Percentiles rank a stretch among this genome's conserved stretches.
Conservation (phyloP, 2,329 filamentous ascomycete species). For the Calycina herbarum region DNA sequence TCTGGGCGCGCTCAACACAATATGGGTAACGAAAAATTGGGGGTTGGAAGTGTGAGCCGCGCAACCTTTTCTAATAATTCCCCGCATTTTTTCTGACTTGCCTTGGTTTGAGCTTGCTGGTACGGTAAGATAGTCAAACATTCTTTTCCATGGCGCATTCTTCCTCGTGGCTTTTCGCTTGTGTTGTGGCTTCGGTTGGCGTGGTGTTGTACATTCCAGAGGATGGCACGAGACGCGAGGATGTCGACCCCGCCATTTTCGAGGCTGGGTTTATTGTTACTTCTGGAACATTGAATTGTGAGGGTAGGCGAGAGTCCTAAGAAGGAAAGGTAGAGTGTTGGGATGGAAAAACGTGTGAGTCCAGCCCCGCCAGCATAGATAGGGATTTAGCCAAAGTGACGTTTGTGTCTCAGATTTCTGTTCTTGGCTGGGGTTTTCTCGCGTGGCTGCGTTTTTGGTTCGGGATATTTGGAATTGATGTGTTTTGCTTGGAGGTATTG, state of each 20-base stretch:
- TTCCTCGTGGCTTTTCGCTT: constrained; percentile 1
- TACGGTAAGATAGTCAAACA: not conserved
- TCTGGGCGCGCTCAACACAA: not conserved
- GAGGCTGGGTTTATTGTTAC: not conserved
- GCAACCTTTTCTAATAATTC: not conserved
- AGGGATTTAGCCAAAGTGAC: too few relatives aligned
- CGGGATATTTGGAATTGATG: too few relatives aligned
- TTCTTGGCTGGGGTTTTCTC: too few relatives aligned
- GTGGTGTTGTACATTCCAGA: not conserved
- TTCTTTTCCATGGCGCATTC: not conserved
- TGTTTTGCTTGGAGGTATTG: too few relatives aligned
- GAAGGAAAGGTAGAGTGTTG: too few relatives aligned
- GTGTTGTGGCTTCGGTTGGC: not conserved
- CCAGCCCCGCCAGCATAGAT: too few relatives aligned
- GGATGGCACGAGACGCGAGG: not conserved
- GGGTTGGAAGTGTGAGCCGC: not conserved
- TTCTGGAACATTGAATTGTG: not conserved
- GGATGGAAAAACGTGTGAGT: too few relatives aligned
- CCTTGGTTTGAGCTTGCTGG: too few relatives aligned
- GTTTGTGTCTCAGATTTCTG: too few relatives aligned
- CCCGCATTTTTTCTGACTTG: too few relatives aligned
- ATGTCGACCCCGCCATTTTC: not conserved
- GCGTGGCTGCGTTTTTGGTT: too few relatives aligned
- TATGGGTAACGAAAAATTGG: not conserved
- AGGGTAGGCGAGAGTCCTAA: too few relatives aligned